Evolutionary conservation across 2,329 filamentous ascomycete species (phyloP).

Genomic region (Stachybotrys chartarum): DNA sequence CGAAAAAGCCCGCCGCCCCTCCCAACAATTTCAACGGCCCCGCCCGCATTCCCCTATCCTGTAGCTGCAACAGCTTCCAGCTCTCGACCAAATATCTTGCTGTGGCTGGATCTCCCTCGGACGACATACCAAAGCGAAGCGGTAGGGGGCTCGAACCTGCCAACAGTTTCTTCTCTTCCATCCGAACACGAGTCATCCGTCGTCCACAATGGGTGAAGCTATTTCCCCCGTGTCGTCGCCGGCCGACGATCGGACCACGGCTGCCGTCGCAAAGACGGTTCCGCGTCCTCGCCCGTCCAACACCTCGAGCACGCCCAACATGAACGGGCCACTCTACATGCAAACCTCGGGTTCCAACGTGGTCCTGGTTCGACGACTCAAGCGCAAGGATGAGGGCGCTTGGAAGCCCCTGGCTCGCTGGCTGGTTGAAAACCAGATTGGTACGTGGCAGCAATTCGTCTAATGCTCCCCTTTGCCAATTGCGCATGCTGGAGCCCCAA

Average conservation of each 20-base stretch:
- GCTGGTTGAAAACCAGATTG: slow-evolving; percentile 74
- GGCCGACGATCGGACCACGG: slow-evolving; percentile 15
- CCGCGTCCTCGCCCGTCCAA: slow-evolving; percentile 20
- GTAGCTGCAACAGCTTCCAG: not conserved
- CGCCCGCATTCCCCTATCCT: not conserved
- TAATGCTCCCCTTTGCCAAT: not conserved
- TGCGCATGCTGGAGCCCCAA: not conserved
- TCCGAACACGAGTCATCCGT: not conserved
- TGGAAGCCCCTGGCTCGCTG: slow-evolving; percentile 56
- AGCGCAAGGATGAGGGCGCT: slow-evolving; percentile 55
- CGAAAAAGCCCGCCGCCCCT: not conserved
- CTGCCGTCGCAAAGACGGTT: slow-evolving; percentile 11
- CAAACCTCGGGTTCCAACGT: slow-evolving; percentile 44
- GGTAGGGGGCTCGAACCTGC: not conserved
- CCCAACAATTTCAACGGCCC: not conserved
- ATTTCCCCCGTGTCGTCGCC: slow-evolving; percentile 15
- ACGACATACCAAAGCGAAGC: no score
- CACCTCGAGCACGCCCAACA: slow-evolving; percentile 30
- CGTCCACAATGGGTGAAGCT: slow-evolving; percentile 13
- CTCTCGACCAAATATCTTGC: not conserved
- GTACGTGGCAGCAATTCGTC: slow-evolving; percentile 42
- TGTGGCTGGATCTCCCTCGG: not conserved
- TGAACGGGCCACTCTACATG: slow-evolving; percentile 52
- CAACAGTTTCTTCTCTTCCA: not conserved
- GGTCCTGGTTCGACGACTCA: slow-evolving; percentile 48